Conservation (phyloP, 352 stramenopile genomes). For the Pythium vanterpoolii region DNA sequence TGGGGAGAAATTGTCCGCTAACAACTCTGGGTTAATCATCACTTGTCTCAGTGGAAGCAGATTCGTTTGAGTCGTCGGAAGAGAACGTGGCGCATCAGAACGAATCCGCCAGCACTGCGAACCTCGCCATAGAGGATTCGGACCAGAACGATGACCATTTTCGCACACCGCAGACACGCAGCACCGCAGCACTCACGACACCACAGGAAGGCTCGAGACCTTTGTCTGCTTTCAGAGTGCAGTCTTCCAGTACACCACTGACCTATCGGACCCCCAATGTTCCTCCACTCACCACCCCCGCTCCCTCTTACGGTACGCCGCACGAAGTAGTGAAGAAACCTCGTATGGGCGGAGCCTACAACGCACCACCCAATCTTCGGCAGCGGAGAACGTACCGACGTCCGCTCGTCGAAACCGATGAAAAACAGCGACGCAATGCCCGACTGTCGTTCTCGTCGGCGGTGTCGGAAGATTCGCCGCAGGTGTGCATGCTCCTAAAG, state of each 20-base stretch:
- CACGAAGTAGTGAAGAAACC: conserved; percentile 57
- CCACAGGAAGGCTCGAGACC: conserved; percentile 2
- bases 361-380: conserved; percentile 33
- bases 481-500: conserved; percentile 28
- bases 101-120: neutral
- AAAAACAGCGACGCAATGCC: conserved; percentile 42
- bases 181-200: neutral
- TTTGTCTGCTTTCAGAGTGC: neutral
- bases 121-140: neutral
- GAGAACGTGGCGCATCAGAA: conserved; percentile 3
- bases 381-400: conserved; percentile 44
- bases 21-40: neutral
- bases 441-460: conserved; percentile 62
- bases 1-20: neutral
- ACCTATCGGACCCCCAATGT: conserved; percentile 18
- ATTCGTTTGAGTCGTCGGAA: neutral
- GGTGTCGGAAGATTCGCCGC: conserved; percentile 45
- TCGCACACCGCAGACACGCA: conserved; percentile 14
- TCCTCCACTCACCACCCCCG: conserved; percentile 3
- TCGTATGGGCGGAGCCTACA: conserved; percentile 30
- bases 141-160: conserved; percentile 13
- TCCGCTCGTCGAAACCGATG: conserved; percentile 53
- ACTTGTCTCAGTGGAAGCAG: conserved; percentile 1
- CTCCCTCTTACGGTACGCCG: conserved; percentile 10
- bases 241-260: neutral